Conservation (phyloP, 2,329 filamentous ascomycete species). For the Neofusicoccum sp. region DNA sequence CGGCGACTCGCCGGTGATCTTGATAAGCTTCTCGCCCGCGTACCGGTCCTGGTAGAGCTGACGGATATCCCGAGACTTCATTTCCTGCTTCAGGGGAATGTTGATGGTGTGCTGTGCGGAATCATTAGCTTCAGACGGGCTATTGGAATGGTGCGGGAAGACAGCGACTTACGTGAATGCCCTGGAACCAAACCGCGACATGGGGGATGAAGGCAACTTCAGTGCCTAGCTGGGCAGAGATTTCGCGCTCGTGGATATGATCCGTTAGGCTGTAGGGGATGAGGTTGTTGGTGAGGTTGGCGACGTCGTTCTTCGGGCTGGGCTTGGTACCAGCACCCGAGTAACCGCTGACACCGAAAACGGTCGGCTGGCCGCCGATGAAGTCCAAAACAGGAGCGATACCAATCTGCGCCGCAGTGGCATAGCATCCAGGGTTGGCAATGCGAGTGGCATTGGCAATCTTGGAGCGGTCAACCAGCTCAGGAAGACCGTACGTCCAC, state of each 20-base stretch:
- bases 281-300: conserved; percentile 79
- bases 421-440: conserved; percentile 91
- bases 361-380: conserved; percentile 73
- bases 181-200: conserved; percentile 95
- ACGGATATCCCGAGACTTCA: conserved; percentile 88
- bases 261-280: conserved; percentile 89
- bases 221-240: conserved; percentile 71
- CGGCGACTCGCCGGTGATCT: conserved; percentile 84
- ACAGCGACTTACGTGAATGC: conserved; percentile 63
- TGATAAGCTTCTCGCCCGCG: conserved; percentile 91
- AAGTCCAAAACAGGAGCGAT: conserved; percentile 79
- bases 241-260: conserved; percentile 93
- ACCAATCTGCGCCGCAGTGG: conserved; percentile 86
- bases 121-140: not conserved
- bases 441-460: conserved; percentile 81
- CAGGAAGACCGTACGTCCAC: conserved; percentile 90
- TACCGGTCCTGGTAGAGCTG: conserved; percentile 96
- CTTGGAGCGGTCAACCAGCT: conserved; percentile 72
- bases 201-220: conserved; percentile 86
- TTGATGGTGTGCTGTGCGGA: conserved; percentile 71
- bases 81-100: conserved; percentile 79
- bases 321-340: conserved; percentile 94
- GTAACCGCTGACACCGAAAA: conserved; percentile 92
- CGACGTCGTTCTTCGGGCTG: conserved; percentile 87
- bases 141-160: not conserved